Evolutionary conservation across 2,329 filamentous ascomycete genomes (phyloP).

Genomic region (Neurospora sp.): DNA sequence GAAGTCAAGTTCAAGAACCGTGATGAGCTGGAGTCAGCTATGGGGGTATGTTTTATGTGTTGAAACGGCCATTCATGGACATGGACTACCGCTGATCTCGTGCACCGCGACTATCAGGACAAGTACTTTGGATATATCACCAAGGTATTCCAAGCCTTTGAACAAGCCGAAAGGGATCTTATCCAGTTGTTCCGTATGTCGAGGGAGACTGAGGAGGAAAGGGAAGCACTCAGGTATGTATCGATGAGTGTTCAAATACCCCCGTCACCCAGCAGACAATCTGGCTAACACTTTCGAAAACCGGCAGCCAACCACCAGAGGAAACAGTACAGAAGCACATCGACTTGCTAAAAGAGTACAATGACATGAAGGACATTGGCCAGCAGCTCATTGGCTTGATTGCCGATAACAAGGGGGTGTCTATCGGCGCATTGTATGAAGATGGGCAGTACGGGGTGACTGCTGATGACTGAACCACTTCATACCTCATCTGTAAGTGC

Average conservation of each 20-base stretch:
- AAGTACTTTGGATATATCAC: conserved; percentile 10
- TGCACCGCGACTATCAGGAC: not conserved
- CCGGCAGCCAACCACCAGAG: conserved; percentile 14
- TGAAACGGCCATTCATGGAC: not conserved
- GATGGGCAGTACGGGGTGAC: conserved; percentile 23
- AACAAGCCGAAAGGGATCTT: conserved; percentile 4
- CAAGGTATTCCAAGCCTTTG: conserved; percentile 10
- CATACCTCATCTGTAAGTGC: not conserved
- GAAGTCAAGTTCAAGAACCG: conserved; percentile 6
- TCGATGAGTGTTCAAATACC: not conserved
- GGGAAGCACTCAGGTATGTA: conserved; percentile 7
- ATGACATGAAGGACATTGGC: conserved; percentile 28
- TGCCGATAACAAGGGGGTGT: conserved; percentile 25
- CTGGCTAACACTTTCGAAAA: not conserved
- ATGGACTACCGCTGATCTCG: not conserved
- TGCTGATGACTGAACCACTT: conserved; percentile 14
- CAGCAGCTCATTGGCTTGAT: conserved; percentile 29
- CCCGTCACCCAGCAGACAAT: not conserved
- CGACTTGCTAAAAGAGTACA: conserved; percentile 24
- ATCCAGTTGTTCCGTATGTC: not conserved
- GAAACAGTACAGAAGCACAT: conserved; percentile 18
- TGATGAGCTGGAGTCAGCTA: conserved; percentile 2
- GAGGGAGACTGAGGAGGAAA: conserved; percentile 1
- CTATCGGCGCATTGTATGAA: conserved; percentile 22
- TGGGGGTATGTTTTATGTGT: conserved; percentile 6